Base-by-base conservation (phyloP, 2,329 filamentous ascomycete species). In the Periconia sp. region DNA sequence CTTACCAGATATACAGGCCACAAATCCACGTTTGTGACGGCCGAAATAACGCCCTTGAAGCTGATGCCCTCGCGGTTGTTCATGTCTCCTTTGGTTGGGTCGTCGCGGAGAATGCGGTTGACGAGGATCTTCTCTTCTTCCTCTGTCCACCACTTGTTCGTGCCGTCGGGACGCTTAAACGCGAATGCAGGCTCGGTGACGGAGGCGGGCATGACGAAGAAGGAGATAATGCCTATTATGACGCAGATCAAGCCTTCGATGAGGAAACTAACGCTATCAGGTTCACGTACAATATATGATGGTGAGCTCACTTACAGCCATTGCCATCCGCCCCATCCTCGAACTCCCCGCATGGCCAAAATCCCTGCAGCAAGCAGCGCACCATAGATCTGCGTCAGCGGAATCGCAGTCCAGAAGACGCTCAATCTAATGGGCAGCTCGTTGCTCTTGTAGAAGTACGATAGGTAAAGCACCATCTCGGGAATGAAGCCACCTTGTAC, bases 101-200 rank as follows among this genome's bases (percentile, higher is more conserved):
- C 76, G 39, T 79, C 76, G 5, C 77, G 71, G n/a, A 79, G 65
- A 16, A 83, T 71, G 30, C 77, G 76, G 60, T 86, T 87, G 17
- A 84, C 76, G 76, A 87, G 80, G 57, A 87, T 86, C 33, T 79
- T 76, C 53, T 86, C 83, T 56, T 87, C 81, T 3, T 74, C 74
- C 56, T 86, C 82, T 0, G 71, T 80, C 61, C 84, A 85, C 84
- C 83, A 85, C n/a, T n/a, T n/a, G n/a, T n/a, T n/a, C n/a, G n/a
- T n/a, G 7, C 84, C 83, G 35, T 78, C 78, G 12, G 42, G 42
- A n/a, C n/a, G n/a, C 5, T 79, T 74, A 54, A 79, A 80, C 75
- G 76, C 79, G 25, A 31, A 32, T 10, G 34, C 36, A 11, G 46
- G 42, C 18, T 50, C 37, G 0, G 81, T 84, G 0, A 85, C 85